Evolutionary conservation across 495 filamentous ascomycete genomes (phyloP), one percentile per base, ranked within the genome.

Genomic region (Penicillium arizonense): DNA sequence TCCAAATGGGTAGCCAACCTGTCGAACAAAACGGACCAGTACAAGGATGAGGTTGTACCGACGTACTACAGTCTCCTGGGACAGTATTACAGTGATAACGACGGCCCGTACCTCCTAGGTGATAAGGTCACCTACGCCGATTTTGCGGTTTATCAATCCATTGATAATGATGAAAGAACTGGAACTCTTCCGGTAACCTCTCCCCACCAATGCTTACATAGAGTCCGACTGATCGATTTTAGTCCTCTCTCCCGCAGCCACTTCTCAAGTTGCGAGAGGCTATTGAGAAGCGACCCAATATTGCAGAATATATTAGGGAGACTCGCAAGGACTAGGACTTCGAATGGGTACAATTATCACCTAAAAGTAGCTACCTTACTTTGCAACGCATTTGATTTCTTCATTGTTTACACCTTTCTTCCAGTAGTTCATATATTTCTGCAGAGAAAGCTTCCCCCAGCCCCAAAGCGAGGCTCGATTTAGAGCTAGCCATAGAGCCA

Each of bases 111-210:
- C 34, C 58, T 72, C 6, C 37, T 72, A 10, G 69, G 69, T 0
- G 56, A 68, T 11, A 62, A 43, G 39, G 45, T 67, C 11, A 69
- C 67, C 5, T 72, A 72, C 46, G 59, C 35, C 9, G 69, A 72
- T 53, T 72, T 72, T 58, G 69, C 69, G 10, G 45, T 72, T 14
- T 72, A 63, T 47, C 66, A 68, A 41, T 61, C 62, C 16, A 63
- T 72, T 23, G 64, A 72, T 42, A 66, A 68, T 23, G 64, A 72
- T 41, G 23, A 20, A 23, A 48, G 55, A 44, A 58, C 55, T 24
- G 55, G 50, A 14, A 58, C 55, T 13, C 44, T 58, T 52, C 55
- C 55, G 12, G 55, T 58, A 48, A 6, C 30, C 35, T 10, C 13
- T 32, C n/a, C 5, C 13, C 13, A 26, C 9, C 33, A 16, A 28